Base-by-base conservation (phyloP, 768 basidiomycete genomes). In the Saitozyma podzolica region DNA sequence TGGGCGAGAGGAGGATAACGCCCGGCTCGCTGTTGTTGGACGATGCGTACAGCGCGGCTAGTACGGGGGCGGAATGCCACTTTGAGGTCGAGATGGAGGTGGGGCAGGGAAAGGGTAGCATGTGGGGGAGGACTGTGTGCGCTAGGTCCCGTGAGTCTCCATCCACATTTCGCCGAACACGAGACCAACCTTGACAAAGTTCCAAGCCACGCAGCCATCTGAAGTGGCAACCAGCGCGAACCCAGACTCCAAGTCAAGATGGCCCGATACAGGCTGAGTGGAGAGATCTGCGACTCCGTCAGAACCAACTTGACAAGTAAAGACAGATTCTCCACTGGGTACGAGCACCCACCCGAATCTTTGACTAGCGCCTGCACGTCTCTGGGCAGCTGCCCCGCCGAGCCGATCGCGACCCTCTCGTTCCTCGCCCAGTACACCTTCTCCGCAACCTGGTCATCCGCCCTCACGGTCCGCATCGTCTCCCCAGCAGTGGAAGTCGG, bases 11-110 rank as follows among this genome's bases (percentile, higher is more conserved):
- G 56, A 94, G 84, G 49, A 96, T 86, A 45, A 95, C 85, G 29
- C 92, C 92, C 3, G 93, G 93, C 80, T 97, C 93, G 89, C 85
- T 8, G 65, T 43, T 11, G 85, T 83, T 5, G 83, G 64, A 11
- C 84, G 84, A 17, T 56, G 67, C 60, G 58, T 62, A 73, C 14
- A 75, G 63, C 9, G 76, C 69, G 52, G 75, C 71, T 13, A 78
- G 62, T 14, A 76, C 68, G 1, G 78, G 0, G 76, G 67, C 10
- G 65, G 67, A 47, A 47, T 6, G n/a, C 13, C 13, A 9, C 39
- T 11, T 19, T 20, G 17, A 19, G 14, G 19, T 9, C 47, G 51
- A 0, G 63, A 59, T 3, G 61, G 54, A 0, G 71, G 52, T 9
- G 78, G 78, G 8, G 74, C 63, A 2, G 75, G 76, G 59, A 80